A percentile compares a stretch with the other conserved stretches of the same genome.
phyloP scores from a whole-genome alignment of 192 early-diverging fungal species.

The Pilaira anomala region DNA sequence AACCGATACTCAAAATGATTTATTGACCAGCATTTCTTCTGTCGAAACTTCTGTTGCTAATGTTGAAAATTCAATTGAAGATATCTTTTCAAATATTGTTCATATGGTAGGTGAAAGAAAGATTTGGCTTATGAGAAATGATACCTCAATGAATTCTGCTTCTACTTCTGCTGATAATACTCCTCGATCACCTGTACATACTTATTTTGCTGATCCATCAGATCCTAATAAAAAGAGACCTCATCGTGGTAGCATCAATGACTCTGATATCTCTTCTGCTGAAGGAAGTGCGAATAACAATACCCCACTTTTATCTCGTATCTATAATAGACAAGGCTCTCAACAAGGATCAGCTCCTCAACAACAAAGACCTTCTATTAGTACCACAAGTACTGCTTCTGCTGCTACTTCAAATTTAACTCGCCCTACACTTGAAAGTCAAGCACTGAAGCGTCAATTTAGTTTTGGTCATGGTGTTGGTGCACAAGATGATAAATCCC shows the following conservation, averaged over 20 bases:
- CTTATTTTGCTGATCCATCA: background rate
- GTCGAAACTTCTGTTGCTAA: slow-evolving; percentile 16
- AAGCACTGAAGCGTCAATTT: slow-evolving; percentile 17
- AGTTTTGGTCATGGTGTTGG: background rate
- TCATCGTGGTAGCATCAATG: slow-evolving; percentile 12
- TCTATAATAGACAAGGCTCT: background rate
- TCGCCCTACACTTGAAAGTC: background rate
- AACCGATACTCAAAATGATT: slow-evolving; percentile 16
- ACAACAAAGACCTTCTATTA: background rate
- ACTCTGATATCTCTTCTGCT: background rate
- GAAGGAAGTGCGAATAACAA: background rate
- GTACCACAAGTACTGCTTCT: background rate
- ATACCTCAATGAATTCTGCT: background rate
- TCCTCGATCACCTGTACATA: background rate
- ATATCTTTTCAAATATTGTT: slow-evolving; percentile 20
- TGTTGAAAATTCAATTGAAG: slow-evolving; percentile 23
- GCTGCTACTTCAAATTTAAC: background rate
- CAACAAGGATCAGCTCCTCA: no score
- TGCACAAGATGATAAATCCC: slow-evolving; percentile 11
- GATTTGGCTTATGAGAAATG: slow-evolving; percentile 19
- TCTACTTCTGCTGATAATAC: background rate
- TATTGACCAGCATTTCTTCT: background rate
- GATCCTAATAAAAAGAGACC: background rate
- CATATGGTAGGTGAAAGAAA: slow-evolving; percentile 28
- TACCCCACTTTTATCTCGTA: background rate